Evolutionary conservation across 2,329 filamentous ascomycete genomes (phyloP).

Genomic region (Raffaelea albimanens): DNA sequence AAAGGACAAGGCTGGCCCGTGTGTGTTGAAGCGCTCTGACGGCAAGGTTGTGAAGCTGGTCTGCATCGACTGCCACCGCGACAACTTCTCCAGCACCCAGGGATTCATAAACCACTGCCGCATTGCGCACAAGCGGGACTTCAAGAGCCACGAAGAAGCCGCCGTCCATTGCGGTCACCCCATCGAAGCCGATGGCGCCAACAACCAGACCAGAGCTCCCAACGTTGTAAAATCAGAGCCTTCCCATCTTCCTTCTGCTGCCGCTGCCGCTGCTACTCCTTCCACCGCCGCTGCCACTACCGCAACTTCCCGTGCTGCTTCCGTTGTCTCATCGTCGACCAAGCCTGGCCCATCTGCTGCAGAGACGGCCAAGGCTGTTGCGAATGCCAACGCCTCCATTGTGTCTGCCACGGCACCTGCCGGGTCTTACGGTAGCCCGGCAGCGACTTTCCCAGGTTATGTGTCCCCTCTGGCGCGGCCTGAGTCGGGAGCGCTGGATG

Average conservation of each 20-base stretch:
- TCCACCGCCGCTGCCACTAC: conserved; percentile 10
- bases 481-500: conserved; percentile 43
- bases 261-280: neutral
- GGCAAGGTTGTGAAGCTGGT: conserved; percentile 81
- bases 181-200: conserved; percentile 56
- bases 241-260: neutral
- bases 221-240: no score
- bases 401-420: no score
- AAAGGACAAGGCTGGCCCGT: conserved; percentile 77
- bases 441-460: conserved; percentile 32
- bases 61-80: conserved; percentile 78
- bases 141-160: conserved; percentile 92
- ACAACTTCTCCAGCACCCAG: conserved; percentile 92
- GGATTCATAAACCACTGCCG: conserved; percentile 99
- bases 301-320: no score
- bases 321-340: no score
- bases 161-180: conserved; percentile 79
- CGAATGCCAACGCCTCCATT: neutral
- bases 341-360: neutral
- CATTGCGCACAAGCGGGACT: conserved; percentile 87
- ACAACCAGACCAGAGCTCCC: no score
- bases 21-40: conserved; percentile 77
- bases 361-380: conserved; percentile 1
- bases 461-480: conserved; percentile 54
- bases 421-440: neutral